Percentiles rank a stretch among this genome's conserved stretches.
phyloP scores from a whole-genome alignment of 768 basidiomycete genomes.

The Brasilioporus rufonigricans region DNA sequence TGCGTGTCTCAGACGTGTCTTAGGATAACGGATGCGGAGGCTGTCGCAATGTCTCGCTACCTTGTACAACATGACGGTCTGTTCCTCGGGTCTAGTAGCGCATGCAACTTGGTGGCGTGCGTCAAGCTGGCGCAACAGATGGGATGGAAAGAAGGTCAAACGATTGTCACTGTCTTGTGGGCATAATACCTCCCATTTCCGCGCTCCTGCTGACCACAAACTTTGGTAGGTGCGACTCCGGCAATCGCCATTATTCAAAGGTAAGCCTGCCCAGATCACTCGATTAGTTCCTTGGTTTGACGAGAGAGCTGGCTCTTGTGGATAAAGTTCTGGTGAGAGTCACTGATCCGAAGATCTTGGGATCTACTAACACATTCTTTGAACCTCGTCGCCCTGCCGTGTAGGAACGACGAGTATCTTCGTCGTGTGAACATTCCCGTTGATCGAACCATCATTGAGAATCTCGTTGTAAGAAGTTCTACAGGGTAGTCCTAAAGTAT shows the following conservation, averaged over 20 bases:
- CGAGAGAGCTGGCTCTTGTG: background rate
- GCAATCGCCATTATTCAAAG: conserved; percentile 90
- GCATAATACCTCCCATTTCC: conserved; percentile 17
- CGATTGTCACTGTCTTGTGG: conserved; percentile 84
- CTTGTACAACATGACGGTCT: conserved; percentile 88
- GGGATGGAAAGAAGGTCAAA: conserved; percentile 66
- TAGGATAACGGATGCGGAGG: conserved; percentile 91
- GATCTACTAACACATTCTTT: background rate
- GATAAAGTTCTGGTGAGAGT: conserved; percentile 46
- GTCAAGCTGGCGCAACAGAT: conserved; percentile 72
- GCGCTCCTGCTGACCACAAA: background rate
- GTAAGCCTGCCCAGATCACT: conserved; percentile 37
- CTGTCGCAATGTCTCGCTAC: conserved; percentile 93
- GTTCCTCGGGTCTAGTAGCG: conserved; percentile 94
- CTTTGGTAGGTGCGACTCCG: conserved; percentile 75
- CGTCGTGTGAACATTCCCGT: conserved; percentile 39
- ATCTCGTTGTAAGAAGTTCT: conserved; percentile 31
- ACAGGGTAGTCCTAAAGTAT: conserved; percentile 5
- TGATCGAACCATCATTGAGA: conserved; percentile 39
- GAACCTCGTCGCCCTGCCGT: no score
- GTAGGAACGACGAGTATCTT: conserved; percentile 55
- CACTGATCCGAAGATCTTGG: background rate
- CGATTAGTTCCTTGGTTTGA: background rate
- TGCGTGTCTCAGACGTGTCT: background rate
- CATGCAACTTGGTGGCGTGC: conserved; percentile 93